A percentile compares a stretch with the other conserved stretches of the same genome.
These are phyloP conservation scores for Candida sp. DNA, from an alignment of 1,139 yeast genomes.

Conservation along the genomic window DNA sequence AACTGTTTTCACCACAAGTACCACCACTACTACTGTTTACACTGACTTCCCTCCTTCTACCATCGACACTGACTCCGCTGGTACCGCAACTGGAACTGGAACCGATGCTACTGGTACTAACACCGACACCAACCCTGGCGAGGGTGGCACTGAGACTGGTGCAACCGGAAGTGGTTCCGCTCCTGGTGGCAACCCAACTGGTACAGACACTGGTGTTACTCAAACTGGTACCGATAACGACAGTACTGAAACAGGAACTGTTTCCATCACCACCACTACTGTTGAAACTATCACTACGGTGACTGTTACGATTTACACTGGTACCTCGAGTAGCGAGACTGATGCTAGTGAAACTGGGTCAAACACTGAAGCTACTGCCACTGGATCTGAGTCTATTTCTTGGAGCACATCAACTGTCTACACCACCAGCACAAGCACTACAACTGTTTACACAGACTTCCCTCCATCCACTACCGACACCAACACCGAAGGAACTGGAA, in stretches of 20 bases:
- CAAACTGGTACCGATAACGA: background rate
- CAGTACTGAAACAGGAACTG: background rate
- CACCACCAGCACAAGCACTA: background rate
- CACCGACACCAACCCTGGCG: background rate
- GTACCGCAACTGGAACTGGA: background rate
- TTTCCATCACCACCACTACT: background rate
- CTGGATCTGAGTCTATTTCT: conserved; percentile 1
- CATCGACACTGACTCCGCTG: conserved; percentile 2
- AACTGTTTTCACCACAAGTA: background rate
- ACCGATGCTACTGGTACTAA: background rate
- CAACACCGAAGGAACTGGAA: background rate
- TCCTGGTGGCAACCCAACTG: background rate
- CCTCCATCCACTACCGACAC: background rate
- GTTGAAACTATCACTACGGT: background rate
- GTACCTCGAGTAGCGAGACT: background rate
- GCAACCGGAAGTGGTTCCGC: background rate
- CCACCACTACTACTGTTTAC: conserved; percentile 10
- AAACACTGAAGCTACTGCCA: background rate
- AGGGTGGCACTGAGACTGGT: background rate
- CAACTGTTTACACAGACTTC: background rate
- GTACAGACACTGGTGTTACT: conserved; percentile 8
- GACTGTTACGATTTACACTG: conserved; percentile 2
- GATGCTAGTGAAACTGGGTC: no score
- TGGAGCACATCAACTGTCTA: conserved; percentile 1
- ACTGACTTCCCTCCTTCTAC: background rate